phyloP scores from a whole-genome alignment of 2,329 filamentous ascomycete species.

The Verticillium zaregamsianum region DNA sequence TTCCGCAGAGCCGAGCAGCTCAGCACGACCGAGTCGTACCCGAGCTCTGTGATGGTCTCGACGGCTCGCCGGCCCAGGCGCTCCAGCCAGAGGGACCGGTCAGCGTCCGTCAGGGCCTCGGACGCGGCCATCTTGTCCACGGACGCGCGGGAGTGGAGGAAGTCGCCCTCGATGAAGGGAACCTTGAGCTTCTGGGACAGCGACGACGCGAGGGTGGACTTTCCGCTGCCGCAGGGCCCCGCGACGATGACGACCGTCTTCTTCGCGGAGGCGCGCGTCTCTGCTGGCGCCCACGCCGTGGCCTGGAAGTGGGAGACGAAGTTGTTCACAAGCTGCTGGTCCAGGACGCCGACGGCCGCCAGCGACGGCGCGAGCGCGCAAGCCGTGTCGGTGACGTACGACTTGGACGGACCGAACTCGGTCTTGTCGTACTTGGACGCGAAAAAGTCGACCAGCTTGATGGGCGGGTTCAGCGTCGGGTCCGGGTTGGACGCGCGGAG shows the following conservation, averaged over 20 bases:
- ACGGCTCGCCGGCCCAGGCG: constrained; percentile 18
- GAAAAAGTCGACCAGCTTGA: constrained; percentile 52
- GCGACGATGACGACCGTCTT: constrained; percentile 28
- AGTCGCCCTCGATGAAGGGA: constrained; percentile 36
- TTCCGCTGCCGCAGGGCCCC: constrained; percentile 36
- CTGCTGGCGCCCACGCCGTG: constrained; percentile 32
- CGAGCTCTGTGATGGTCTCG: constrained; percentile 20
- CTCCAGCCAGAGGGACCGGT: constrained; percentile 25
- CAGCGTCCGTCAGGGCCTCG: constrained; percentile 25
- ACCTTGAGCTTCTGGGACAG: constrained; percentile 22
- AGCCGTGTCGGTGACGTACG: constrained; percentile 31
- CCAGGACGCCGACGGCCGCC: constrained; percentile 29
- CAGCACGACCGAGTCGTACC: constrained; percentile 23
- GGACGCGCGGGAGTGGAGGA: constrained; percentile 26
- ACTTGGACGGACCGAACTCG: constrained; percentile 39
- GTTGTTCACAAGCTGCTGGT: constrained; percentile 27
- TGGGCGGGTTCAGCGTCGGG: constrained; percentile 41
- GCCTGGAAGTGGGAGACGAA: constrained; percentile 29
- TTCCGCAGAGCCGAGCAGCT: constrained; percentile 34
- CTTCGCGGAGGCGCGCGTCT: constrained; percentile 24
- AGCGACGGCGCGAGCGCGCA: constrained; percentile 39
- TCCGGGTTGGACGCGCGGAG: constrained; percentile 39
- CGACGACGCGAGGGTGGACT: constrained; percentile 29
- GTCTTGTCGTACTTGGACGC: constrained; percentile 27
- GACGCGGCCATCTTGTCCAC: constrained; percentile 25